Conservation (phyloP, 2,329 filamentous ascomycete genomes). For the Talaromyces atroroseus region DNA sequence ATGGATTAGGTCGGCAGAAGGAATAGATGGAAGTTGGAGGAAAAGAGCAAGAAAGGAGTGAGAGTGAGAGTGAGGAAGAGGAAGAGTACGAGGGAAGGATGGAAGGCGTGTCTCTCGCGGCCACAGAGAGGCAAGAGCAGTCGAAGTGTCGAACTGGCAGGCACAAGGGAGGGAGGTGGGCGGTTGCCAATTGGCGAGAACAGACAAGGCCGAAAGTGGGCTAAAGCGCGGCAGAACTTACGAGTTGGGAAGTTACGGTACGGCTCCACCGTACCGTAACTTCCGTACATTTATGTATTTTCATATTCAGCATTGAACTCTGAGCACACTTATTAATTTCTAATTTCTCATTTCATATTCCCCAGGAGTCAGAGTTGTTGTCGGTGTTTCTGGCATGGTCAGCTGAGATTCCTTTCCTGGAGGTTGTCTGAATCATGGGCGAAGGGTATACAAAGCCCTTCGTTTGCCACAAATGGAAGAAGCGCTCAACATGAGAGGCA, state of each 20-base stretch:
- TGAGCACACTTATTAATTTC: too few species aligned
- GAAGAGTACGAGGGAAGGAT: background rate
- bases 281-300: background rate
- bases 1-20: background rate
- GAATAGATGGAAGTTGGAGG: background rate
- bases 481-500: too few species aligned
- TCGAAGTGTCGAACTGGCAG: background rate
- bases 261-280: background rate
- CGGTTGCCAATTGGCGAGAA: background rate
- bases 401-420: background rate
- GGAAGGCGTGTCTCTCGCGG: too few species aligned
- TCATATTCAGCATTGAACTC: background rate
- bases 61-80: background rate
- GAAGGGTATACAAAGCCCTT: background rate
- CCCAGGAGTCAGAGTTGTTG: too few species aligned
- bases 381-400: too few species aligned
- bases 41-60: background rate
- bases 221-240: conserved; percentile 7
- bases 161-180: background rate
- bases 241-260: background rate
- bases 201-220: background rate
- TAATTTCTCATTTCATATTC: too few species aligned
- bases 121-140: background rate
- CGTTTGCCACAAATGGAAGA: background rate
- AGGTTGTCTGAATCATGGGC: background rate